Evolutionary conservation across 176 grass and related monocot species (phyloP).

Genomic region (Hordeum vulgare): MorexV3_pseudomolecules_assembly NC_058519.1:611354917-611355416

Average conservation of each 20-base stretch:
- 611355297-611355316: constrained; percentile 71
- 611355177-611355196: constrained; percentile 61
- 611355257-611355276: constrained; percentile 57
- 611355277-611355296: constrained; percentile 78
- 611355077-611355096: constrained; percentile 37
- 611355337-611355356: constrained; percentile 38
- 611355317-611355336: constrained; percentile 39
- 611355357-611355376: constrained; percentile 77
- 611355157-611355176: constrained; percentile 68
- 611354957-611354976: not conserved
- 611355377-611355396: constrained; percentile 50
- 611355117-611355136: constrained; percentile 94
- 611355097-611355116: constrained; percentile 62
- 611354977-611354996: not conserved
- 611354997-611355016: not conserved
- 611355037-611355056: not conserved
- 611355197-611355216: constrained; percentile 68
- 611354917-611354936: not conserved
- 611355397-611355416: constrained; percentile 41
- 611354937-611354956: too few relatives aligned
- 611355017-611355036: not conserved
- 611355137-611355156: constrained; percentile 61
- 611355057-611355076: not conserved
- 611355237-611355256: constrained; percentile 65
- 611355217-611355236: constrained; percentile 73